Evolutionary conservation across 495 filamentous ascomycete species (phyloP).

Genomic region (Podospora comata): DNA sequence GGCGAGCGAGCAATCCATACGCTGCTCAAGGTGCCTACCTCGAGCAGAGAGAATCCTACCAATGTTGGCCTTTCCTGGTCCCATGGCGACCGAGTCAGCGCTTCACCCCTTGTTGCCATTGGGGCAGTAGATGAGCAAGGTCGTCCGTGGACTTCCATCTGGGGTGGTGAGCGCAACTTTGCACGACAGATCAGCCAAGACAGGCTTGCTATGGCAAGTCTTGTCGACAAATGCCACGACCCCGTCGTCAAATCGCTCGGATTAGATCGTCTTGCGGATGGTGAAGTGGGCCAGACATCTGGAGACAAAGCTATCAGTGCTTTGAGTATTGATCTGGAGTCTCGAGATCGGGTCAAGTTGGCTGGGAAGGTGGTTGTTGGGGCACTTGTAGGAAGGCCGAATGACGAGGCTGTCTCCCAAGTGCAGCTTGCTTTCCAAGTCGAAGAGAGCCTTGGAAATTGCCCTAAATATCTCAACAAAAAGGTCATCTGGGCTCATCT

Average conservation of each 20-base stretch:
- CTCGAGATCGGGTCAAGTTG: constrained; percentile 63
- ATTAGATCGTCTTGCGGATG: constrained; percentile 30
- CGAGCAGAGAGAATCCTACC: constrained; percentile 57
- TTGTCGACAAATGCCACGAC: constrained; percentile 58
- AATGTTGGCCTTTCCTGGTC: constrained; percentile 51
- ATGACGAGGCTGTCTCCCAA: constrained; percentile 42
- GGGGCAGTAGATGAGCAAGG: constrained; percentile 62
- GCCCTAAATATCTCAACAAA: constrained; percentile 79
- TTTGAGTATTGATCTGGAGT: constrained; percentile 65
- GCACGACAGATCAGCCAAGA: constrained; percentile 53
- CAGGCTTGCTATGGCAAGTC: constrained; percentile 57
- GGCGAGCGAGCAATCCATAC: constrained; percentile 34
- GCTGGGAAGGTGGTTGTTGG: constrained; percentile 35
- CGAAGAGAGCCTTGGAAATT: constrained; percentile 70
- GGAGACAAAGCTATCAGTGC: constrained; percentile 45
- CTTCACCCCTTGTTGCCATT: constrained; percentile 64
- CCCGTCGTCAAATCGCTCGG: constrained; percentile 60
- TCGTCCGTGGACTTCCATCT: constrained; percentile 69
- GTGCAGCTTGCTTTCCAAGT: constrained; percentile 65
- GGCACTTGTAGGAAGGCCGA: constrained; percentile 24
- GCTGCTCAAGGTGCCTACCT: constrained; percentile 34
- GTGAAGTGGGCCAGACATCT: constrained; percentile 33
- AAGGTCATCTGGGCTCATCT: constrained; percentile 57
- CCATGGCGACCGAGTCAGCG: constrained; percentile 51
- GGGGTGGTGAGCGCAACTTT: constrained; percentile 69